Base-by-base conservation (phyloP, 352 stramenopile genomes). In the Phytophthora multivora region DNA sequence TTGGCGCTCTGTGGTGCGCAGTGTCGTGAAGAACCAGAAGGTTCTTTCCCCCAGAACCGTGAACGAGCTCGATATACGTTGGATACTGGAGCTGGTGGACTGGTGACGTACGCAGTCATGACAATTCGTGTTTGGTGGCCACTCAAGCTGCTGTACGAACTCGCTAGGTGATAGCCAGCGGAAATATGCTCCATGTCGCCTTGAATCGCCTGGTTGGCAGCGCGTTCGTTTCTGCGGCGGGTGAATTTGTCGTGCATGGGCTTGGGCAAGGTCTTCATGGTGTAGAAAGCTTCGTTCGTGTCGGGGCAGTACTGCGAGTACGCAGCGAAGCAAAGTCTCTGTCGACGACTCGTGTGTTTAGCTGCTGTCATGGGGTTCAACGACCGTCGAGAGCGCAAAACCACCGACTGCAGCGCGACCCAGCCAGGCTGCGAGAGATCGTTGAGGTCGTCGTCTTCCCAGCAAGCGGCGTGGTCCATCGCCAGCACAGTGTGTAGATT, bases 211-310 rank as follows among this genome's bases (percentile, higher is more conserved):
- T 51, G 68, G 18, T 68, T 51, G 15, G 60, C 41, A 5, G 33
- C 28, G 23, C 25, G 62, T 18, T 59, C 33, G 16, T 49, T 42
- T 23, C 39, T 65, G 1, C 40, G 42, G 11, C 43, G 28, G 7
- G 57, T 63, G 42, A 77, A 63, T 3, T 66, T 59, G 33, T 73
- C 60, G 61, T 89, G 83, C 7, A 83, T 66, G 25, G 70, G 51
- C 16, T 69, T 75, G 0, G 79, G 75, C 13, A 92, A 65, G 12
- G 83, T 89, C 54, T 80, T 85, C 72, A 89, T 77, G 15, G 86
- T 73, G 61, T 89, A 83, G 33, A 88, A 80, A 3, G 83, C 80
- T 16, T 88, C 75, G 43, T 86, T 79, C 1, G 51, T 59, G 2
- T 58, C 51, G 13, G 71, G 43, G 10, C 62, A 73, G 16, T 64